These are phyloP conservation scores for Inonotus obliquus DNA, from an alignment of 1,284 basidiomycete genomes.

Conservation along the genomic window DNA sequence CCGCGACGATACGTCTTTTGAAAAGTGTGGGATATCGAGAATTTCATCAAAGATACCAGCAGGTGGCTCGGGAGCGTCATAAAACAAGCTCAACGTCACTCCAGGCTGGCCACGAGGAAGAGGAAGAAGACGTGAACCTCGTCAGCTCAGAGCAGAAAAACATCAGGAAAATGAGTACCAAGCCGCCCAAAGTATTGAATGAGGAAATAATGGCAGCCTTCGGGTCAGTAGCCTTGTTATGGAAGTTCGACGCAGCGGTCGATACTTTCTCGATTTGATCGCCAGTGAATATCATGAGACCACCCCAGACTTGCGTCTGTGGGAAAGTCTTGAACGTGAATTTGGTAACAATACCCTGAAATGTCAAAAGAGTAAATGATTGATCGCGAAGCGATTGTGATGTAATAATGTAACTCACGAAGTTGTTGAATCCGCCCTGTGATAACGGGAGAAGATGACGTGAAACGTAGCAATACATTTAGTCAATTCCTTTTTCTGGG, in stretches of 20 bases:
- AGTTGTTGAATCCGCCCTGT: conserved; percentile 58
- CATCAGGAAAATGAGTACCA: conserved; percentile 26
- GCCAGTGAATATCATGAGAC: conserved; percentile 39
- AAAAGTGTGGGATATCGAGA: conserved; percentile 34
- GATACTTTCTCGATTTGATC: conserved; percentile 35
- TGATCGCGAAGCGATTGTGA: not conserved
- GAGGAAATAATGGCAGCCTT: conserved; percentile 57
- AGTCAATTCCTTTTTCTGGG: not conserved
- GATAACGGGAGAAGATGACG: not conserved
- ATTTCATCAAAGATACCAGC: conserved; percentile 46
- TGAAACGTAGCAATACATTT: not conserved
- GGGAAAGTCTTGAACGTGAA: conserved; percentile 51
- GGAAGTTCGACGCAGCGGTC: conserved; percentile 47
- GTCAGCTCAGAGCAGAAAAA: not conserved
- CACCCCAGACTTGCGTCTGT: conserved; percentile 59
- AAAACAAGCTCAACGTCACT: conserved; percentile 40
- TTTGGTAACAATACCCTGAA: conserved; percentile 55
- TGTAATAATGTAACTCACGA: conserved; percentile 33
- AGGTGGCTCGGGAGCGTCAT: conserved; percentile 47
- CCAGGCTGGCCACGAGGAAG: too few species aligned
- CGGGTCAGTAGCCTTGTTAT: conserved; percentile 44
- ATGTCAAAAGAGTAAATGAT: not conserved
- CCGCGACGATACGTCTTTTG: conserved; percentile 36
- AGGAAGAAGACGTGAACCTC: not conserved
- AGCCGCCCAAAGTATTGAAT: conserved; percentile 42